A percentile compares a stretch with the other conserved stretches of the same genome.
Evolutionary conservation across 306 rosid genomes (phyloP).

Genomic region (Gillenia trifoliata): DNA sequence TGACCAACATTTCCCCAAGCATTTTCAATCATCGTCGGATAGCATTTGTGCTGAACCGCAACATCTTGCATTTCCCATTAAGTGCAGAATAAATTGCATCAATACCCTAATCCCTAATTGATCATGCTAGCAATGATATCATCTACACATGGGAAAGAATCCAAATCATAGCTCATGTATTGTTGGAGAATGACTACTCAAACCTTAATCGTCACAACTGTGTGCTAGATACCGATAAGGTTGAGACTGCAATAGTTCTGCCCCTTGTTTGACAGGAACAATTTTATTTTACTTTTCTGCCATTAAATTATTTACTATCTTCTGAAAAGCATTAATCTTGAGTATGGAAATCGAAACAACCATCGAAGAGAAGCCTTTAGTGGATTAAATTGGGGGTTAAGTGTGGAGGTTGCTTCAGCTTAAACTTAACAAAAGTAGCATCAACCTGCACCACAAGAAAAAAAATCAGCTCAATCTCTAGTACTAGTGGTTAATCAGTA

Average conservation of each 20-base stretch:
- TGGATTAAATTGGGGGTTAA: neutral
- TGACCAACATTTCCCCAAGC: constrained; percentile 61
- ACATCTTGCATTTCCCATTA: neutral
- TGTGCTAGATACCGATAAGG: neutral
- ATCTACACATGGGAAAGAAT: too few relatives aligned
- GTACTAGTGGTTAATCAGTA: neutral
- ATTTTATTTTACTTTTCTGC: neutral
- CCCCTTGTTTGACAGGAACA: neutral
- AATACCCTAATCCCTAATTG: neutral
- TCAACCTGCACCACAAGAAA: neutral
- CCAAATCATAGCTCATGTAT: neutral
- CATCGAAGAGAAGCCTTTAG: neutral
- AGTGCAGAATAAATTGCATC: neutral
- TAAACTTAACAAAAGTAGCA: neutral
- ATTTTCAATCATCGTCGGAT: neutral
- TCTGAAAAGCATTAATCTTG: neutral
- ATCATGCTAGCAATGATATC: neutral
- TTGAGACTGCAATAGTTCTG: neutral
- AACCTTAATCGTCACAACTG: neutral
- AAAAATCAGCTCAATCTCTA: neutral
- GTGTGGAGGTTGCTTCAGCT: neutral
- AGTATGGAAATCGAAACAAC: neutral
- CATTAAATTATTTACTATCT: neutral
- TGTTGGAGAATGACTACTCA: neutral
- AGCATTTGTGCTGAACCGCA: neutral